phyloP scores from a whole-genome alignment of 345 rosid genomes.

The Moringa oleifera region DNA sequence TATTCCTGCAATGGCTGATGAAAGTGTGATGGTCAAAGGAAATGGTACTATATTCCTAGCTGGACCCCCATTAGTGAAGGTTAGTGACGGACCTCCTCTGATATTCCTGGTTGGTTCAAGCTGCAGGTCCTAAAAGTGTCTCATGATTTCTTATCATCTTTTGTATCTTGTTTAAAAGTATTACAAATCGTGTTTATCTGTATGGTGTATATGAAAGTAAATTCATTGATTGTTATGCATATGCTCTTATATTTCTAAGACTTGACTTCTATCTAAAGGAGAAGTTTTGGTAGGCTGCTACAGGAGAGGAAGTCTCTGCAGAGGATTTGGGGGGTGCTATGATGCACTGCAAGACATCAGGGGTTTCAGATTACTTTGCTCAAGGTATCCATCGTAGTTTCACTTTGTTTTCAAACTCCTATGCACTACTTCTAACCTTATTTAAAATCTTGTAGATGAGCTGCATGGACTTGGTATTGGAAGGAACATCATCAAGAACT shows the following conservation, averaged over 20 bases:
- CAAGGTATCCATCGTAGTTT: slow-evolving; percentile 51
- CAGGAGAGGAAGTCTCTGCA: slow-evolving; percentile 92
- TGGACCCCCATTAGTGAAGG: slow-evolving; percentile 97
- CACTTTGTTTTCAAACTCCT: neutral
- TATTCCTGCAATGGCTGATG: slow-evolving; percentile 99
- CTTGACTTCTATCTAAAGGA: slow-evolving; percentile 21
- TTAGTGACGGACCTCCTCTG: slow-evolving; percentile 21
- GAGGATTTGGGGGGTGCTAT: slow-evolving; percentile 91
- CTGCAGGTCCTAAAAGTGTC: slow-evolving; percentile 1
- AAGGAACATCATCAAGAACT: slow-evolving; percentile 84
- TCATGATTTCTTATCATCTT: neutral
- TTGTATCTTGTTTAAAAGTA: neutral
- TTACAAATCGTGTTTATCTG: neutral
- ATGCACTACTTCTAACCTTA: slow-evolving; percentile 15
- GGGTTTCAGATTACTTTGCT: slow-evolving; percentile 95
- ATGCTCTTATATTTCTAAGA: slow-evolving; percentile 1
- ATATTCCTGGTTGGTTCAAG: slow-evolving; percentile 7
- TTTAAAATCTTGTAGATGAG: slow-evolving; percentile 63
- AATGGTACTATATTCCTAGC: slow-evolving; percentile 96
- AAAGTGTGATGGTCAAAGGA: slow-evolving; percentile 97
- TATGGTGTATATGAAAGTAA: neutral
- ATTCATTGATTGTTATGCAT: neutral
- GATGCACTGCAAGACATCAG: slow-evolving; percentile 88
- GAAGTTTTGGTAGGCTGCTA: slow-evolving; percentile 83
- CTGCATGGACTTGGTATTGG: slow-evolving; percentile 91